These are phyloP conservation scores for Mycena chlorophos DNA, from an alignment of 768 basidiomycete genomes.

Conservation along the genomic window DNA sequence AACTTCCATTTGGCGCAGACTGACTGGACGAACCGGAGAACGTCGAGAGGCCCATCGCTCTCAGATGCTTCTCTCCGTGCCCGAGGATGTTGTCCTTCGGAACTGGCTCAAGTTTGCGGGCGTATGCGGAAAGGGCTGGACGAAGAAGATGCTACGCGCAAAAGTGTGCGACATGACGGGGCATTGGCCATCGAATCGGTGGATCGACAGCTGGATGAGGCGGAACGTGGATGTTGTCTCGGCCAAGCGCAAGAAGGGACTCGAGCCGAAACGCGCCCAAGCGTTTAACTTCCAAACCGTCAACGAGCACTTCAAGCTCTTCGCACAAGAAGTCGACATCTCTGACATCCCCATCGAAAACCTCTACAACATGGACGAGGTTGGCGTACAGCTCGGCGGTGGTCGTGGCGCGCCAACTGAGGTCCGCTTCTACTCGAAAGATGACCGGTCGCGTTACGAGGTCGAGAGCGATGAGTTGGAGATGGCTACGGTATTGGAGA, in stretches of 20 bases:
- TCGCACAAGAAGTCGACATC: constrained; percentile 20
- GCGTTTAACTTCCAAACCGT: constrained; percentile 29
- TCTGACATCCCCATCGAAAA: constrained; percentile 28
- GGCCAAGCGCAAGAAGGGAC: constrained; percentile 23
- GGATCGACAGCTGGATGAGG: constrained; percentile 18
- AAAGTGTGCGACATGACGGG: neutral
- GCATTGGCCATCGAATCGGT: constrained; percentile 2
- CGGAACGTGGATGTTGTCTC: constrained; percentile 22
- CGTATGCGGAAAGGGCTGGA: constrained; percentile 7
- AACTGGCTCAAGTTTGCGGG: constrained; percentile 21
- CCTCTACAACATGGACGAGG: constrained; percentile 33
- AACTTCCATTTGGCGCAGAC: no score
- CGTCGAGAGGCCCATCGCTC: no score
- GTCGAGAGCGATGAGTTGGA: constrained; percentile 3
- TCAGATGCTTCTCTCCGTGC: constrained; percentile 14
- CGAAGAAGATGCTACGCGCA: neutral
- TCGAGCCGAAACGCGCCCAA: constrained; percentile 33
- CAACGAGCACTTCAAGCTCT: constrained; percentile 20
- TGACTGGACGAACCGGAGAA: no score
- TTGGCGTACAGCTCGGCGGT: constrained; percentile 31
- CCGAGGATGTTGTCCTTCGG: constrained; percentile 11
- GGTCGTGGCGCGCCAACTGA: no score
- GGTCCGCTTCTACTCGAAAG: neutral
- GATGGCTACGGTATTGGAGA: no score
- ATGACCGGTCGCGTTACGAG: neutral